These are phyloP conservation scores for Microbotryum intermedium DNA, from an alignment of 1,284 basidiomycete species.

Conservation along the genomic window DNA sequence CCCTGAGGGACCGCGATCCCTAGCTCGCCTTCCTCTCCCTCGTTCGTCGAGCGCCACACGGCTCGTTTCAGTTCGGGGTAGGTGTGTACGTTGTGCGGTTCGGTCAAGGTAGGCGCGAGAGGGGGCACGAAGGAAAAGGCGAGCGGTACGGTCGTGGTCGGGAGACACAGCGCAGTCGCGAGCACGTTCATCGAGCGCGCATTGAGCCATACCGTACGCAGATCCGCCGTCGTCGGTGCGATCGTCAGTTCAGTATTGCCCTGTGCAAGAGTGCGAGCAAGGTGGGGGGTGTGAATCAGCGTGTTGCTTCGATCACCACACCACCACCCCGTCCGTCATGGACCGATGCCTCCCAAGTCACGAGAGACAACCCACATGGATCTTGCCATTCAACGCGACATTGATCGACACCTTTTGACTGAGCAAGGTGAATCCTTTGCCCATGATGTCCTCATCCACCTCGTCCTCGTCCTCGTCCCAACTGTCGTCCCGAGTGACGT, in stretches of 20 bases:
- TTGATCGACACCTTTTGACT: constrained; percentile 26
- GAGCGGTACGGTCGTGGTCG: constrained; percentile 52
- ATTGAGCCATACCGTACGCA: constrained; percentile 73
- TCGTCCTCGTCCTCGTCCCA: no score
- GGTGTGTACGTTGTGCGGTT: constrained; percentile 57
- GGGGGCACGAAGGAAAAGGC: constrained; percentile 38
- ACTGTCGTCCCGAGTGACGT: not conserved
- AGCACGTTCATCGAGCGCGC: constrained; percentile 70
- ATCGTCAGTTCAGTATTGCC: constrained; percentile 88
- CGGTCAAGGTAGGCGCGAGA: constrained; percentile 61
- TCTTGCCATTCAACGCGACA: constrained; percentile 20
- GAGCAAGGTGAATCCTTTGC: constrained; percentile 26
- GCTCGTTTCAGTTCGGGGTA: constrained; percentile 92
- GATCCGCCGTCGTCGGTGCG: constrained; percentile 61
- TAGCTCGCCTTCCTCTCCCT: constrained; percentile 86
- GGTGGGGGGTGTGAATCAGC: not conserved
- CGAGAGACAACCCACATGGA: constrained; percentile 8
- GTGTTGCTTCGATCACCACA: not conserved
- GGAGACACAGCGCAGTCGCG: constrained; percentile 23
- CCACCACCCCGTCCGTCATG: no score
- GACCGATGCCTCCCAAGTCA: no score
- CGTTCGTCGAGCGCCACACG: constrained; percentile 78
- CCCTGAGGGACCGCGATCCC: constrained; percentile 80
- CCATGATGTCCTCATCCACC: constrained; percentile 16
- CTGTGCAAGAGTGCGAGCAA: constrained; percentile 41